Evolutionary conservation across 2,329 filamentous ascomycete genomes (phyloP), one percentile per base, ranked within the genome.

Genomic region (Rosellinia necatrix): DNA sequence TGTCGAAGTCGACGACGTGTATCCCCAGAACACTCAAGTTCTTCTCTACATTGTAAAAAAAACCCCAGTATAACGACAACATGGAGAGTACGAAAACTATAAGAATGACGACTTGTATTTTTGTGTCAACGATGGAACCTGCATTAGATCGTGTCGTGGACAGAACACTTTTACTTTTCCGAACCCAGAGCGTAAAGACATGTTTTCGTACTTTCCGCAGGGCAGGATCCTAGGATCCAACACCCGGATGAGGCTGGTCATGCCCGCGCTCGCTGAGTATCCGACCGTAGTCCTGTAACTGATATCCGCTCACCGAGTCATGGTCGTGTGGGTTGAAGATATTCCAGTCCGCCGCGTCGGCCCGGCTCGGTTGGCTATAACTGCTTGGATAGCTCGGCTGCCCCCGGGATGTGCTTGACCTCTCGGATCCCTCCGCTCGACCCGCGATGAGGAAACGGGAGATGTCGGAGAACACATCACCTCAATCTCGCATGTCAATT

Each of bases 1-100:
- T 81, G 66, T 89, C 85, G 60, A 88, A 86, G 66, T 87, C 83
- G 24, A 88, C 84, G 2, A 87, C 78, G 58, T 81, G 79, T 7
- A 88, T 75, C 3, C 74, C 75, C 6, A 88, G 68, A 0, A 72
- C 70, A 2, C 70, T 72, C 15, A 80, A 70, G 49, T 81, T 83
- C 40, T 73, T 62, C 9, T 84, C 74, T 0, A 81, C 75, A 12
- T 75, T 64, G 64, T 75, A 83, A 17, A 87, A 78, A 0, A 80
- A 78, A 0, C 73, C 84, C 84, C 84, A 88, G 70, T 83, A 87
- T 2, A 88, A 70, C 0, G 81, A 85, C 0, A 88, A 67, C 3
- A 85, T 75, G 9, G 62, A 72, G 4, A 87, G 68, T 42, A 86
- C 81, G 63, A 85, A 86, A 3, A 74, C 62, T 66, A 81, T 80